These are phyloP conservation scores for Phytopythium chamaehyphon DNA, from an alignment of 352 stramenopile species.

Conservation along the genomic window DNA sequence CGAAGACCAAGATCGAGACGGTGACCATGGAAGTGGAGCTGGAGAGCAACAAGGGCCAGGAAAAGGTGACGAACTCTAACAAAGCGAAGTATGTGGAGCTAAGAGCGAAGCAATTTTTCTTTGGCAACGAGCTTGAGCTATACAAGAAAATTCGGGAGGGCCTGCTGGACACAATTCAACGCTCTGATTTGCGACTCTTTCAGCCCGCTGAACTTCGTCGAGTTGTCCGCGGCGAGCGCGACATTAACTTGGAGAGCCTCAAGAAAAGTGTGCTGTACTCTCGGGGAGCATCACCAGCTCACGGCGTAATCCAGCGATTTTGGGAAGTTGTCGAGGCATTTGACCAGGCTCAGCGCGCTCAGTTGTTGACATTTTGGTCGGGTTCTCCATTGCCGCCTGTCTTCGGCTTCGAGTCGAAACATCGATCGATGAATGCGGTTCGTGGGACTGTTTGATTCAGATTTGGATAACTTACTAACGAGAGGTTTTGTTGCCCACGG, in stretches of 20 bases:
- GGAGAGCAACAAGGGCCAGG: conserved; percentile 19
- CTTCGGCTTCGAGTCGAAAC: conserved; percentile 64
- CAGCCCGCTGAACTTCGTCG: conserved; percentile 43
- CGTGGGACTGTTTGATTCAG: conserved; percentile 5
- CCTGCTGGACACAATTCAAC: conserved; percentile 47
- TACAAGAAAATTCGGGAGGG: conserved; percentile 64
- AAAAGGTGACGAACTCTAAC: conserved; percentile 61
- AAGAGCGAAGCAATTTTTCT: conserved; percentile 61
- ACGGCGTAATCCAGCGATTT: conserved; percentile 48
- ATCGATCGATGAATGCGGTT: conserved; percentile 54
- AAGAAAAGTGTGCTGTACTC: conserved; percentile 60
- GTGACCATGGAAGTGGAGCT: conserved; percentile 64
- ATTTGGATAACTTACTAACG: no score
- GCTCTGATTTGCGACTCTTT: conserved; percentile 57
- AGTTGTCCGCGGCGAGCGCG: conserved; percentile 39
- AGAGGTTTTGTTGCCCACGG: no score
- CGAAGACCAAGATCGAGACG: conserved; percentile 11
- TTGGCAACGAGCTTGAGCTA: conserved; percentile 44
- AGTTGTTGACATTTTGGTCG: conserved; percentile 78
- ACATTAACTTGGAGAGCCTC: conserved; percentile 51
- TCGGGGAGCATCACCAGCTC: conserved; percentile 29
- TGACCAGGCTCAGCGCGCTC: conserved; percentile 40
- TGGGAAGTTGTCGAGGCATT: conserved; percentile 65
- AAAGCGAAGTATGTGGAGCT: conserved; percentile 60
- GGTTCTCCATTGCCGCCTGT: conserved; percentile 59